These are phyloP conservation scores for Gloeopeniophorella convolvens DNA, from an alignment of 768 basidiomycete species.

Conservation along the genomic window DNA sequence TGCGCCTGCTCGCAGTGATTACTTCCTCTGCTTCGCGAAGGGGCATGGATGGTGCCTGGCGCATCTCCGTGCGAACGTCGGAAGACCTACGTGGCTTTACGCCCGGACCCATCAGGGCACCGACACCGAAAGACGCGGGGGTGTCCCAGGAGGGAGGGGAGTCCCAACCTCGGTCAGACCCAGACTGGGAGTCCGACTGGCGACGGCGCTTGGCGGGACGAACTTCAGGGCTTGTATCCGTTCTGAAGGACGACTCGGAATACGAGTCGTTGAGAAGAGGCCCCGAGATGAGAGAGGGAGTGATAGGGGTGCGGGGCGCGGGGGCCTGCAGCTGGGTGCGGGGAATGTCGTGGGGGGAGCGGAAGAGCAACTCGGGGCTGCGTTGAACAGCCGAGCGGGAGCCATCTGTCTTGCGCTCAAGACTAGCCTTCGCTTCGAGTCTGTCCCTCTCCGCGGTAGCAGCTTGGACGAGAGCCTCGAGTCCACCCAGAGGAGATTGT, in stretches of 20 bases:
- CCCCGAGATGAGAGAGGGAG: constrained; percentile 4
- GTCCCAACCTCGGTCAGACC: constrained; percentile 13
- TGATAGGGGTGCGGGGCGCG: constrained; percentile 6
- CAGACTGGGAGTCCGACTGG: constrained; percentile 5
- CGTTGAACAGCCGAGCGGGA: constrained; percentile 4
- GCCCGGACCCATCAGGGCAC: constrained; percentile 10
- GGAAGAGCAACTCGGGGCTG: constrained; percentile 8
- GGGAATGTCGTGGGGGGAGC: neutral
- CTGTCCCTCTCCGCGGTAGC: constrained; percentile 60
- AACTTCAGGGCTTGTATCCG: constrained; percentile 1
- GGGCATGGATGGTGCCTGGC: neutral
- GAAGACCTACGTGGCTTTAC: constrained; percentile 14
- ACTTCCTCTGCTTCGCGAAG: constrained; percentile 2
- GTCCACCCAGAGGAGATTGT: constrained; percentile 29
- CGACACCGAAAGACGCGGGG: constrained; percentile 3
- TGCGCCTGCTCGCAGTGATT: neutral
- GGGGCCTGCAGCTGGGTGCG: constrained; percentile 7
- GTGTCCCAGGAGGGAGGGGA: constrained; percentile 3
- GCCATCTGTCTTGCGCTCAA: neutral
- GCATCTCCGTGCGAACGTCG: constrained; percentile 9
- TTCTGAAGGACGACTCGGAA: constrained; percentile 15
- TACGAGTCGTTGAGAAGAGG: constrained; percentile 11
- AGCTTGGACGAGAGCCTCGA: constrained; percentile 67
- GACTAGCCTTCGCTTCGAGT: constrained; percentile 30
- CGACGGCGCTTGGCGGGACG: constrained; percentile 10